A percentile compares a stretch with the other conserved stretches of the same genome.
Conservation (phyloP, 768 basidiomycete species). For the Trametes sanguinea region DNA sequence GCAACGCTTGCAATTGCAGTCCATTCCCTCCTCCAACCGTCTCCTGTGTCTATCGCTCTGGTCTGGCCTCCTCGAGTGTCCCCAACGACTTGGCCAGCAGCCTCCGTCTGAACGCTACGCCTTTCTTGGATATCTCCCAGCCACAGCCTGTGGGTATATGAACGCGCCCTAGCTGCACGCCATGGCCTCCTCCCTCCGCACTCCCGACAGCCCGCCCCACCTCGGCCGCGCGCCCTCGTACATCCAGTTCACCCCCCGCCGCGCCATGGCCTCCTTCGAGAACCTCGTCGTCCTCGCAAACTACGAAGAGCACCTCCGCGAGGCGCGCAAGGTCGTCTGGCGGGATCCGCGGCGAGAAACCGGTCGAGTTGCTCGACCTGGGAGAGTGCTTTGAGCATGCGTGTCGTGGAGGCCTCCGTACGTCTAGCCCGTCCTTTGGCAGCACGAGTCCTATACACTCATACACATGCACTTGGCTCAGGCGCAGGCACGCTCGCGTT, state of each 20-base stretch:
- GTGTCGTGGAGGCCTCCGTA: constrained; percentile 67
- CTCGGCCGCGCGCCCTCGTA: constrained; percentile 37
- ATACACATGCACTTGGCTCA: constrained; percentile 32
- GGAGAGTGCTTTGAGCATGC: constrained; percentile 74
- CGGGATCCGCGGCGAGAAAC: constrained; percentile 75
- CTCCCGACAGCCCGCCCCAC: constrained; percentile 20
- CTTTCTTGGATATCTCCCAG: not conserved
- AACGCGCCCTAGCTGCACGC: not conserved
- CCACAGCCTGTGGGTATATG: constrained; percentile 1
- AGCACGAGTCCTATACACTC: not conserved
- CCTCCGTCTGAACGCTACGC: not conserved
- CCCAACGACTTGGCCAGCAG: too few species aligned
- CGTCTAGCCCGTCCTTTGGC: constrained; percentile 34
- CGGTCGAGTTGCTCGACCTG: constrained; percentile 62
- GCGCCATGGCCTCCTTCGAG: constrained; percentile 76
- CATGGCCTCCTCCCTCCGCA: constrained; percentile 22
- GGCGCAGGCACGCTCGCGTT: constrained; percentile 84
- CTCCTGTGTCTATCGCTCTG: too few species aligned
- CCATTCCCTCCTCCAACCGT: too few species aligned
- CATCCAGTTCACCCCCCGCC: constrained; percentile 53
- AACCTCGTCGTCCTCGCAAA: constrained; percentile 84
- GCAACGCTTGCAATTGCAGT: too few species aligned
- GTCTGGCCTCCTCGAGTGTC: too few species aligned
- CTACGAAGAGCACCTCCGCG: constrained; percentile 71
- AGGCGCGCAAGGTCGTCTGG: constrained; percentile 82